Conservation (phyloP, 805 yeast genomes). For the Spathaspora arborariae region DNA sequence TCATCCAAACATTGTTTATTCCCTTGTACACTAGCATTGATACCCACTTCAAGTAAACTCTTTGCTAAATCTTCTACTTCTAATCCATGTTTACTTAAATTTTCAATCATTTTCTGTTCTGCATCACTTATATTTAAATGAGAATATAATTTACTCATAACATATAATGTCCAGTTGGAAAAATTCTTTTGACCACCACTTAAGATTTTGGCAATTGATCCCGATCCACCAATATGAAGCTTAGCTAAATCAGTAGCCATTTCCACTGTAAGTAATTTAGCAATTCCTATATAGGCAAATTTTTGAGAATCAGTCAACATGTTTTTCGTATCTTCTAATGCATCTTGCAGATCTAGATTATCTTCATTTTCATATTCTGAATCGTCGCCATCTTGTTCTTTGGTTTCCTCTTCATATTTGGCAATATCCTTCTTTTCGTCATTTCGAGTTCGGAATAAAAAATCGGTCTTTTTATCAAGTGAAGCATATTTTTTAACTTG, state of each 20-base stretch:
- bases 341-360: conserved; percentile 49
- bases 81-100: conserved; percentile 78
- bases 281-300: conserved; percentile 87
- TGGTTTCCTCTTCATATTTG: conserved; percentile 19
- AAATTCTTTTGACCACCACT: conserved; percentile 70
- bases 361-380: conserved; percentile 33
- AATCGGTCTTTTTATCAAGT: conserved; percentile 51
- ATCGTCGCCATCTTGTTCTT: conserved; percentile 9
- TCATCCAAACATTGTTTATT: conserved; percentile 8
- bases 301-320: conserved; percentile 81
- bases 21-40: conserved; percentile 7
- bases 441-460: conserved; percentile 34
- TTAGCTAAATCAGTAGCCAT: conserved; percentile 79
- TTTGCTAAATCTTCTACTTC: conserved; percentile 66
- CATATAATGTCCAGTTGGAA: conserved; percentile 78
- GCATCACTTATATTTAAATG: conserved; percentile 77
- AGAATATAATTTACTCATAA: conserved; percentile 66
- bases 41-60: conserved; percentile 40
- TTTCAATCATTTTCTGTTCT: conserved; percentile 85
- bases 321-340: conserved; percentile 73
- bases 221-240: conserved; percentile 47
- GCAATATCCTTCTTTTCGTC: conserved; percentile 20
- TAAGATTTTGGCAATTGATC: conserved; percentile 54
- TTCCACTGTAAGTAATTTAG: conserved; percentile 69
- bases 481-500: conserved; percentile 70